Percentiles rank a stretch among this genome's conserved stretches.
Evolutionary conservation across 257 asterid genomes (phyloP).

Genomic region (Lycium ferocissimum): DNA sequence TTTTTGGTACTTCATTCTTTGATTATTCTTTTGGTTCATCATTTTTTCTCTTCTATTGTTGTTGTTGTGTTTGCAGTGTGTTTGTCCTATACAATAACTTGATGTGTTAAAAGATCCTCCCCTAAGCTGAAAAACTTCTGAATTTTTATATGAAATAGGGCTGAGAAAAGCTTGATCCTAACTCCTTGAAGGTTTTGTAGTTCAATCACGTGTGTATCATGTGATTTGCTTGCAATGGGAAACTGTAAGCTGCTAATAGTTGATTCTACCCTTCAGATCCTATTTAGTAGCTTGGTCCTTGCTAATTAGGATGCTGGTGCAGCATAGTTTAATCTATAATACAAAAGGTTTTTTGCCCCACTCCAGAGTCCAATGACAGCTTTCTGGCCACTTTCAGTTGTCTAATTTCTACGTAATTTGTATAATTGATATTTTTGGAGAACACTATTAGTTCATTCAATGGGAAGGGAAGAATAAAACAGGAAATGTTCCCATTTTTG

Average conservation of each 20-base stretch:
- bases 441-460: neutral
- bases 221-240: neutral
- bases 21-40: neutral
- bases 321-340: no score
- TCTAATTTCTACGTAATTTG: neutral
- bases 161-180: neutral
- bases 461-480: neutral
- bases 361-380: neutral
- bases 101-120: neutral
- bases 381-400: neutral
- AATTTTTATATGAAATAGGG: neutral
- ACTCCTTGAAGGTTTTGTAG: neutral
- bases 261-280: no score
- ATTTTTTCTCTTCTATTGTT: neutral
- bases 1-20: neutral
- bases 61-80: neutral
- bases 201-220: neutral
- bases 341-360: neutral
- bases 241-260: no score
- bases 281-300: no score
- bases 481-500: neutral
- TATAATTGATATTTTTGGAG: neutral
- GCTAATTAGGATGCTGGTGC: neutral
- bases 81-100: neutral
- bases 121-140: neutral